Conservation (phyloP, 2,329 filamentous ascomycete species). For the Trichoderma lentiforme region DNA sequence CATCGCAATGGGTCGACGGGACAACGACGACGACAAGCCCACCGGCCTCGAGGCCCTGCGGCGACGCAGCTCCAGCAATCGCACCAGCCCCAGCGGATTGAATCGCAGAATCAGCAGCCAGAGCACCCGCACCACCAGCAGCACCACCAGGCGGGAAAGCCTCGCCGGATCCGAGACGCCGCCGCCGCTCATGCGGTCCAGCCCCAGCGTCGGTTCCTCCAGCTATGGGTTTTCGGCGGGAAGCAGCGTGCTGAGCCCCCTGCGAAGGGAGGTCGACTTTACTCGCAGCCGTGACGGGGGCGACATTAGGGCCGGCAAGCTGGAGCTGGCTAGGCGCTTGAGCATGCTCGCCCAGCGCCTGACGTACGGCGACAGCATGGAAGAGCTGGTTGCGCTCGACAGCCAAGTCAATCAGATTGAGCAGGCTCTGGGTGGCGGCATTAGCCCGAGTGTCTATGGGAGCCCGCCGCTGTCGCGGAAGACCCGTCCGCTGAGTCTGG, state of each 20-base stretch:
- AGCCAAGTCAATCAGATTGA: conserved; percentile 39
- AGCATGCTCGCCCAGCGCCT: conserved; percentile 40
- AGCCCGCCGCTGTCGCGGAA: conserved; percentile 19
- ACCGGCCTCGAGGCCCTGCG: conserved; percentile 18
- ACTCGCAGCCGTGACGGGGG: conserved; percentile 20
- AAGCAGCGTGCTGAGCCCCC: conserved; percentile 29
- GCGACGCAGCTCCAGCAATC: conserved; percentile 20
- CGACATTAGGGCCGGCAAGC: conserved; percentile 33
- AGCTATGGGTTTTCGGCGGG: conserved; percentile 33
- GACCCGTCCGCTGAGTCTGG: conserved; percentile 24
- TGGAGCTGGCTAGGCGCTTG: conserved; percentile 44
- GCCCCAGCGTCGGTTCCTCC: conserved; percentile 32
- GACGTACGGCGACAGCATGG: conserved; percentile 32
- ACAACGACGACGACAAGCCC: conserved; percentile 12
- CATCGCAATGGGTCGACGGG: conserved; percentile 15
- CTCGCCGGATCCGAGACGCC: conserved; percentile 16
- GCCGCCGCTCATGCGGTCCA: conserved; percentile 31
- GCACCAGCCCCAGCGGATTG: conserved; percentile 15
- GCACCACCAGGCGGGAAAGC: conserved; percentile 16
- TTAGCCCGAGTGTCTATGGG: conserved; percentile 18
- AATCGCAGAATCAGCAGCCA: conserved; percentile 20
- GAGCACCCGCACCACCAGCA: conserved; percentile 21
- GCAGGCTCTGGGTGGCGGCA: conserved; percentile 22
- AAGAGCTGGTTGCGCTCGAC: conserved; percentile 35
- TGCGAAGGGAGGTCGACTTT: conserved; percentile 30